These are phyloP conservation scores for Zoysia pacifica DNA, from an alignment of 176 grass and related monocot genomes.

Conservation along the genomic window DNA sequence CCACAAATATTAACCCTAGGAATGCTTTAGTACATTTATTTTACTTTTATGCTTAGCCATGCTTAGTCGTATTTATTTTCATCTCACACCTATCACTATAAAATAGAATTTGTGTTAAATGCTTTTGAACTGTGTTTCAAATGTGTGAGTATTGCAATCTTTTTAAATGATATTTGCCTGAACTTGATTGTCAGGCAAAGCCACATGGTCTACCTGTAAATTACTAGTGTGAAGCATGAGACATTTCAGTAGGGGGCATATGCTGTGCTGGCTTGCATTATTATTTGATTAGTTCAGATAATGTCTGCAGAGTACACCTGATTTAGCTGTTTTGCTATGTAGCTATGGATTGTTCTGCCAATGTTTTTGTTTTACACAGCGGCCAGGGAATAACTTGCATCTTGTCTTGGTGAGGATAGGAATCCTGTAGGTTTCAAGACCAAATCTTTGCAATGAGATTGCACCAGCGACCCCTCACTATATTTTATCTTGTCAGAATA, in stretches of 20 bases:
- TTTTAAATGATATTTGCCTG: background rate
- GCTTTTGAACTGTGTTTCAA: too few species aligned
- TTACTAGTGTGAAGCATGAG: conserved; percentile 1
- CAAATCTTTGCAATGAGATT: background rate
- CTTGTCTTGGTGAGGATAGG: background rate
- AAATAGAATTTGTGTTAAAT: too few species aligned
- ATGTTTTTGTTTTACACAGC: conserved; percentile 16
- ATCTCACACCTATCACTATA: too few species aligned
- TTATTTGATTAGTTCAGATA: conserved; percentile 18
- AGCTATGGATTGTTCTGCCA: conserved; percentile 12
- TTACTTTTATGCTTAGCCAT: too few species aligned
- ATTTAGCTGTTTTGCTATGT: conserved; percentile 9
- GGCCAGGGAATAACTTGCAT: conserved; percentile 22
- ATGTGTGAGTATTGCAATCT: too few species aligned
- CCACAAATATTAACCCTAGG: too few species aligned
- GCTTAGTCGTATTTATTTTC: too few species aligned
- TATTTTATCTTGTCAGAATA: background rate
- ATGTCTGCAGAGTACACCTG: conserved; percentile 18
- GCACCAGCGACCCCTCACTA: background rate
- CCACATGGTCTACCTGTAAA: background rate
- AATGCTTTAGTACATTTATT: too few species aligned
- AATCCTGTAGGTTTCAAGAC: conserved; percentile 3
- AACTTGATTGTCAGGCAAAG: background rate
- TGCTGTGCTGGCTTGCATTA: background rate
- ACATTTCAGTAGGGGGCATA: conserved; percentile 14